phyloP scores from a whole-genome alignment of 2,329 filamentous ascomycete genomes.

The Colletotrichum viniferum region DNA sequence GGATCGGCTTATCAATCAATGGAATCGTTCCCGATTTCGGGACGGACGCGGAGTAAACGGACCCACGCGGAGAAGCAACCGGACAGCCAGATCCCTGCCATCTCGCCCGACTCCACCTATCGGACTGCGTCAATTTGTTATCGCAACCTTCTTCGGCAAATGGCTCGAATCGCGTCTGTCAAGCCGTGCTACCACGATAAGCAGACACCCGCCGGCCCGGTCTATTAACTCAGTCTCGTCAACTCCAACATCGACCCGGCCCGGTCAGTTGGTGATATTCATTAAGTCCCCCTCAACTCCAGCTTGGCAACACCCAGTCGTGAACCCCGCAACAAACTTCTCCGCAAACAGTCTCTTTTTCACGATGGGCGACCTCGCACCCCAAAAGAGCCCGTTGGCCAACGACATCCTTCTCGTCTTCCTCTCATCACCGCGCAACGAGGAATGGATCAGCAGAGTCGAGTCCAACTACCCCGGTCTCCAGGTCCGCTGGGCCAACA shows the following conservation, averaged over 20 bases:
- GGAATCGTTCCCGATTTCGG: neutral
- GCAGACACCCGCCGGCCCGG: neutral
- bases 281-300: neutral
- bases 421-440: conserved; percentile 32
- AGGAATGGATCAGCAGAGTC: conserved; percentile 38
- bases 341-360: neutral
- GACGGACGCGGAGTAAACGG: neutral
- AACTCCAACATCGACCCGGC: neutral
- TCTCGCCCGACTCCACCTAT: neutral
- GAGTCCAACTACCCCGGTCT: conserved; percentile 41
- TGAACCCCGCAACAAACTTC: neutral
- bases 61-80: neutral
- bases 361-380: conserved; percentile 1
- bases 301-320: neutral
- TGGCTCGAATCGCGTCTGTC: neutral
- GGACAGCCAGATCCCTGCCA: neutral
- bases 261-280: neutral
- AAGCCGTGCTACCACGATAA: neutral
- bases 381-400: conserved; percentile 25
- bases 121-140: neutral
- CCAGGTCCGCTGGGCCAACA: conserved; percentile 36
- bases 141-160: neutral
- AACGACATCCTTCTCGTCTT: conserved; percentile 46
- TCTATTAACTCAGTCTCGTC: neutral
- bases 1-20: neutral